Evolutionary conservation across 495 filamentous ascomycete genomes (phyloP).

Genomic region (Penicillium samsonianum): DNA sequence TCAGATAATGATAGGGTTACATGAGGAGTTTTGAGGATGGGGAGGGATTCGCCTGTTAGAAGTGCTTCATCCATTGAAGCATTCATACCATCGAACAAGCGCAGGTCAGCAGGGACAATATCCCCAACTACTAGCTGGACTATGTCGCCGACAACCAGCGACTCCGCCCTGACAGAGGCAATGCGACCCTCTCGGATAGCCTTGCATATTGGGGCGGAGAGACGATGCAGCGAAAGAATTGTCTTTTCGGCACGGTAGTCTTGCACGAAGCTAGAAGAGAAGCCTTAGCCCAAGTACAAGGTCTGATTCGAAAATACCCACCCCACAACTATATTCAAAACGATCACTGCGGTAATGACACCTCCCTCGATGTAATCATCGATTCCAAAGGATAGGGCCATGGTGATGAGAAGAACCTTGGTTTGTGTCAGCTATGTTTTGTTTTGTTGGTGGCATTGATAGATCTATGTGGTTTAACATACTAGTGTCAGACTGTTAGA

Average conservation of each 20-base stretch:
- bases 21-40: constrained; percentile 64
- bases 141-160: constrained; percentile 81
- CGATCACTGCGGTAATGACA: constrained; percentile 77
- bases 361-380: constrained; percentile 80
- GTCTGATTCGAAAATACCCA: constrained; percentile 24
- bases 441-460: neutral
- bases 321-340: constrained; percentile 75
- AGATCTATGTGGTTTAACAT: constrained; percentile 16
- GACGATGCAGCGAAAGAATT: constrained; percentile 74
- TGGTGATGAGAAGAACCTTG: constrained; percentile 79
- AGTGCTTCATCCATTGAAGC: constrained; percentile 65
- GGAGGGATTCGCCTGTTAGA: constrained; percentile 59
- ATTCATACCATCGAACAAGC: constrained; percentile 75
- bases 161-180: constrained; percentile 63
- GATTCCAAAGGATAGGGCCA: constrained; percentile 80
- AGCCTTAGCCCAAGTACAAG: neutral
- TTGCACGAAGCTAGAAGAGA: constrained; percentile 60
- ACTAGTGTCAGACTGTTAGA: constrained; percentile 67
- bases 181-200: constrained; percentile 72
- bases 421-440: constrained; percentile 16
- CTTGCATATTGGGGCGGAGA: constrained; percentile 77
- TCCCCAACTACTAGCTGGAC: constrained; percentile 69
- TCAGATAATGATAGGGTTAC: constrained; percentile 60
- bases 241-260: constrained; percentile 86
- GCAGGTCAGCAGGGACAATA: constrained; percentile 72